Conservation (phyloP, 139 green algal species). For the Deuterostichococcus epilithicus region DNA sequence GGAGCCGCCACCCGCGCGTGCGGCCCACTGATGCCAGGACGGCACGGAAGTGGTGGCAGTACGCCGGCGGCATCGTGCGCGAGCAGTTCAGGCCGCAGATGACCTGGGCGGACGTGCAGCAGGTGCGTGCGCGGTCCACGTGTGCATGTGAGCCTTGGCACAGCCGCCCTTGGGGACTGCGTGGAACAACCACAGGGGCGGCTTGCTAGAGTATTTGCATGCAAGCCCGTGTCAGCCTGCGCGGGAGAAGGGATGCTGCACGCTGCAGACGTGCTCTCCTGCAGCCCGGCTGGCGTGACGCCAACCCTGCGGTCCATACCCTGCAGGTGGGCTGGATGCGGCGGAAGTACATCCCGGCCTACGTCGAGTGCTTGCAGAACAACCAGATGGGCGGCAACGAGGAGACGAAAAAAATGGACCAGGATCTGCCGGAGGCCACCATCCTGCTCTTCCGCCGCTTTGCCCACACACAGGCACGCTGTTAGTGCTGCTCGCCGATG, state of each 20-base stretch:
- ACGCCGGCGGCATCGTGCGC: slow-evolving; percentile 53
- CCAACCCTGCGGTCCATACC: not conserved
- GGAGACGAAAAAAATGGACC: slow-evolving; percentile 57
- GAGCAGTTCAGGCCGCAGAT: slow-evolving; percentile 26
- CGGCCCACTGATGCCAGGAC: slow-evolving; percentile 28
- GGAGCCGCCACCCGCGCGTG: slow-evolving; percentile 47
- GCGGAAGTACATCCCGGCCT: slow-evolving; percentile 65
- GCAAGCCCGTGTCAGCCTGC: too few relatives aligned
- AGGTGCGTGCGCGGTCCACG: slow-evolving; percentile 1
- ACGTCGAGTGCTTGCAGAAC: slow-evolving; percentile 40
- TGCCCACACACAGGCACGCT: slow-evolving; percentile 55
- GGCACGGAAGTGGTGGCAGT: slow-evolving; percentile 75
- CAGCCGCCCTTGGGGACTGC: too few relatives aligned
- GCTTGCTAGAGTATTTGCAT: too few relatives aligned
- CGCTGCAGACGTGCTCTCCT: too few relatives aligned
- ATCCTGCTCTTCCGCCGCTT: slow-evolving; percentile 77
- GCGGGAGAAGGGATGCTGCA: too few relatives aligned
- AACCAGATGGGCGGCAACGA: slow-evolving; percentile 39
- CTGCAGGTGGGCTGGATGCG: slow-evolving; percentile 36
- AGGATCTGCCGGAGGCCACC: slow-evolving; percentile 59
- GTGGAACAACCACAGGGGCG: too few relatives aligned
- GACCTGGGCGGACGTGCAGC: slow-evolving; percentile 41
- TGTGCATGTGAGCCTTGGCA: not conserved
- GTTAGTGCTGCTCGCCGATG: slow-evolving; percentile 6
- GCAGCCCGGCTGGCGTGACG: too few relatives aligned